These are phyloP conservation scores for Tulasnella sp. DNA, from an alignment of 768 basidiomycete genomes.

Conservation along the genomic window DNA sequence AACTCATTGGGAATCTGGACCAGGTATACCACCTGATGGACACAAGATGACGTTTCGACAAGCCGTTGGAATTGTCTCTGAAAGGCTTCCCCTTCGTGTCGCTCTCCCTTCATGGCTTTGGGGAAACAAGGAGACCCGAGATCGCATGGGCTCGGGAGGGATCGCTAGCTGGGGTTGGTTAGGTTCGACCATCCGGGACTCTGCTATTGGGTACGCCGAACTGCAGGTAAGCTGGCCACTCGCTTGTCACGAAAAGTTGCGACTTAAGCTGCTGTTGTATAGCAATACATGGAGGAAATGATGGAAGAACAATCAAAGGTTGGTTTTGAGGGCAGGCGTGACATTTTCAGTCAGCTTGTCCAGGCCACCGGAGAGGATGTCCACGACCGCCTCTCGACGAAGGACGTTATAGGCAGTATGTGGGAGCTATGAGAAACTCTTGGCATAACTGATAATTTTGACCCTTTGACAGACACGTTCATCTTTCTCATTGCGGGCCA, in stretches of 20 bases:
- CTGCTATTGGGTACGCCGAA: background rate
- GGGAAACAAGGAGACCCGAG: background rate
- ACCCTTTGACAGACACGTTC: background rate
- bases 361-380: background rate
- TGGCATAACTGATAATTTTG: background rate
- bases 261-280: background rate
- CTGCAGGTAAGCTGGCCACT: background rate
- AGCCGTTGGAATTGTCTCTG: background rate
- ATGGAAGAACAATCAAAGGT: background rate
- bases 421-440: background rate
- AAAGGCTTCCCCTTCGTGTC: background rate
- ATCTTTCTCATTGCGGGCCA: slow-evolving; percentile 11
- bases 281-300: slow-evolving; percentile 18
- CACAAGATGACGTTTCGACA: slow-evolving; percentile 14
- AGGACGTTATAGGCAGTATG: slow-evolving; percentile 5
- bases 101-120: slow-evolving; percentile 1
- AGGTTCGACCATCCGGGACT: background rate
- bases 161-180: slow-evolving; percentile 10
- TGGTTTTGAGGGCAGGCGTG: slow-evolving; percentile 3
- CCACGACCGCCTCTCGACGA: background rate
- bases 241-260: background rate
- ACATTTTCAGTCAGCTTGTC: slow-evolving; percentile 13
- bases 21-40: background rate
- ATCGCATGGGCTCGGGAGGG: background rate
- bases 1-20: background rate